Base-by-base conservation (phyloP, 2,329 filamentous ascomycete species). In the Neurospora sp. region DNA sequence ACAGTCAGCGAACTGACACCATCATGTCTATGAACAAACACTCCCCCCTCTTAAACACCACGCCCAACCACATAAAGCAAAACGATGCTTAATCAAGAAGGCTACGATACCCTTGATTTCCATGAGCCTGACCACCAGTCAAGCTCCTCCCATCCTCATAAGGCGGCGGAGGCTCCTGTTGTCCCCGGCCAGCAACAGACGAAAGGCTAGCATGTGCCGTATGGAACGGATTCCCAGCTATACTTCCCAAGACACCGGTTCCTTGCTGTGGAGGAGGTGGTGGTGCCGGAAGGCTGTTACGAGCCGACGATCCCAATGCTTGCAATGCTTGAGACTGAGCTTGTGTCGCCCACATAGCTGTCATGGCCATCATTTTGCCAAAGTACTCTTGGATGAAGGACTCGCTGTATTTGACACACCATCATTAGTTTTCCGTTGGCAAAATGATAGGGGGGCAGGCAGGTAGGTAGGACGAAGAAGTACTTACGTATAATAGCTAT, bases 331-430 rank as follows among this genome's bases (percentile, higher is more conserved):
- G 46, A 23, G 68, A 19, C 66, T 66, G 28, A 5, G 52, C 3
- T 13, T 62, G 52, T 15, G 52, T 70, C 8, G 71, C 72, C 81
- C 81, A 83, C 68, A 77, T 73, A 13, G 80, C 78, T 38, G 86
- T 81, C 79, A 86, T 88, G 40, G 80, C 76, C 76, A 91, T 85
- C 84, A 94, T 89, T 77, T 87, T 89, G 23, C 85, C 81, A 78
- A 94, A 93, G 79, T 93, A 95, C 76, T 92, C 87, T 71, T 91
- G 87, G 68, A 93, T 89, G 75, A 95, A 92, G 17, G 90, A 90
- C 81, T 95, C 91, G 36, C 89, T 90, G 68, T 67, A 9, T 69
- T 76, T 75, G 77, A 71, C 15, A 23, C 23, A 28, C 13, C 15
- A 62, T 72, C 36, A 70, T 66, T 40, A 40, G 15, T 11, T 28